These are phyloP conservation scores for Cryphonectria carpinicola DNA, from an alignment of 2,329 filamentous ascomycete genomes.

Conservation along the genomic window DNA sequence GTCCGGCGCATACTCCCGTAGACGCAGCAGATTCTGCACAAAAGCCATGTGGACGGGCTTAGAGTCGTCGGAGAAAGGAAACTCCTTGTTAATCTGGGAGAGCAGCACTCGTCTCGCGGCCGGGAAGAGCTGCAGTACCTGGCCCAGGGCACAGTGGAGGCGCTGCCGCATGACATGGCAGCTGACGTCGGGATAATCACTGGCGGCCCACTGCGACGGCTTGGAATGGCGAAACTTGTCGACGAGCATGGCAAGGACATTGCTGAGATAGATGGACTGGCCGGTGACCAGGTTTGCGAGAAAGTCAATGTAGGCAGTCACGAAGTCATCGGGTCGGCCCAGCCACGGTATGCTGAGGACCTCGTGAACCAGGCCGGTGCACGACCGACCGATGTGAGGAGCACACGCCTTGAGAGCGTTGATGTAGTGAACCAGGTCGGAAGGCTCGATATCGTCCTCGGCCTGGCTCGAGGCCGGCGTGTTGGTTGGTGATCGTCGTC, in stretches of 20 bases:
- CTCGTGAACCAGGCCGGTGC: slow-evolving; percentile 60
- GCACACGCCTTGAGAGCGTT: slow-evolving; percentile 65
- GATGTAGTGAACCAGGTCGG: slow-evolving; percentile 64
- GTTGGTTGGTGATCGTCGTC: slow-evolving; percentile 38
- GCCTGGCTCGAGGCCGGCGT: slow-evolving; percentile 37
- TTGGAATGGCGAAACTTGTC: slow-evolving; percentile 68
- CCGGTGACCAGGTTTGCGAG: slow-evolving; percentile 77
- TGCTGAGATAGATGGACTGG: slow-evolving; percentile 75
- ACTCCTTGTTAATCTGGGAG: slow-evolving; percentile 67
- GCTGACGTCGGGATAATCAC: slow-evolving; percentile 62
- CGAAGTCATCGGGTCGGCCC: slow-evolving; percentile 66
- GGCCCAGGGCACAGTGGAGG: slow-evolving; percentile 75
- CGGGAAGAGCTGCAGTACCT: slow-evolving; percentile 80
- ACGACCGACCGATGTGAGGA: slow-evolving; percentile 63
- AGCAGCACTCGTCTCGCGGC: slow-evolving; percentile 74
- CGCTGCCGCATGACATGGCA: slow-evolving; percentile 70
- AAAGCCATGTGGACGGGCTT: slow-evolving; percentile 85
- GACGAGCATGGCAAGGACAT: slow-evolving; percentile 80
- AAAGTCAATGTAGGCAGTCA: slow-evolving; percentile 69
- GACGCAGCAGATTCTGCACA: slow-evolving; percentile 77
- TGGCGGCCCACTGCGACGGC: slow-evolving; percentile 50
- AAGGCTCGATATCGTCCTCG: slow-evolving; percentile 54
- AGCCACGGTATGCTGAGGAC: slow-evolving; percentile 68
- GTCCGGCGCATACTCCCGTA: slow-evolving; percentile 78
- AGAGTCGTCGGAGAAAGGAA: slow-evolving; percentile 77